Evolutionary conservation across 140 eudicot species (phyloP), one percentile per base, ranked within the genome.

Genomic region (Artemisia princeps): DNA sequence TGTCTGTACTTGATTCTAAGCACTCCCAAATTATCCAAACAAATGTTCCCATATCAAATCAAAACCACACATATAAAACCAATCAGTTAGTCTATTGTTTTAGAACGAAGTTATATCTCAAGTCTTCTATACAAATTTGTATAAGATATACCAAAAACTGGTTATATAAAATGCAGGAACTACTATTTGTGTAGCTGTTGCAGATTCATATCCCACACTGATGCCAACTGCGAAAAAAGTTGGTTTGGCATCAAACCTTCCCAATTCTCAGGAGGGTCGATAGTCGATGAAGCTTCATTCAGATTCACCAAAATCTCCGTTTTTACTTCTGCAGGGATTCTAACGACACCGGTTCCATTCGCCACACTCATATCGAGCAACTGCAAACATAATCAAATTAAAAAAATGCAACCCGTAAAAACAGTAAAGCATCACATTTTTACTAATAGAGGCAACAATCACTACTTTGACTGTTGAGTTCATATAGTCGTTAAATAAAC

Each of bases 231-330:
- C 79, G 77, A 49, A 62, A 92, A 45, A 16, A 92, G 84, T 67
- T 88, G 92, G 45, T 83, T 81, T 9, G 96, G 94, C 74, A 82
- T 55, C 37, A 77, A 77, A 51, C 98, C 96, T 76, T 92, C 92
- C 96, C 98, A 88, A 55, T 83, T 94, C 59, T 88, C 86, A 9
- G 98, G 92, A 44, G 73, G 80, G 8, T 85, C 89, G 1, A 75
- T 44, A 26, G 79, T 48, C 10, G 92, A 79, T 42, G 83, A 76
- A 28, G 92, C 84, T 71, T 87, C 92, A 44, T 78, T 78, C 49
- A 92, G 70, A 77, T 85, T 92, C 73, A 78, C 64, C 80, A 87
- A 17, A 60, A 92, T 74, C 69, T 78, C 95, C 69, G 72, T 69
- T 65, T 82, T 87, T 51, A 87, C 76, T 60, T 85, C 95, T 76